Evolutionary conservation across 1,139 yeast species (phyloP).

Genomic region (Sugiyamaella japonica): DNA sequence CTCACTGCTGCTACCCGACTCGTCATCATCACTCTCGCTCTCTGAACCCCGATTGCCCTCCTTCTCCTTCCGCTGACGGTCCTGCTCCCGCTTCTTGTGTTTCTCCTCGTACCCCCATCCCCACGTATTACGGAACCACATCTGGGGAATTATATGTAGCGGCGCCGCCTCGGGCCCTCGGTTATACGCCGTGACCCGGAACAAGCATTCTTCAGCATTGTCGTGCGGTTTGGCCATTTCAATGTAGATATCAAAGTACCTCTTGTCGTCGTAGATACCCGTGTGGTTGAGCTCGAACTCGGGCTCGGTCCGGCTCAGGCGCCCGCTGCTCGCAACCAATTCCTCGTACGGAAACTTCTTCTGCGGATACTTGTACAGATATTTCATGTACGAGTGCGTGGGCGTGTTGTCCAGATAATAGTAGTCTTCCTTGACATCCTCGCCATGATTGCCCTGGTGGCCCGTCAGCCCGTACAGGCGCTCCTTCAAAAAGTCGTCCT

Average conservation of each 20-base stretch:
- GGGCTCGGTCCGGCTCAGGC: slow-evolving; percentile 60
- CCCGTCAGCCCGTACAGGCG: slow-evolving; percentile 88
- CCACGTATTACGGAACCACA: slow-evolving; percentile 91
- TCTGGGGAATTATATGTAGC: slow-evolving; percentile 81
- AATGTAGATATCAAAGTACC: slow-evolving; percentile 86
- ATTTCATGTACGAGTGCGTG: slow-evolving; percentile 90
- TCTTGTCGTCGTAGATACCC: slow-evolving; percentile 71
- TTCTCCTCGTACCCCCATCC: slow-evolving; percentile 60
- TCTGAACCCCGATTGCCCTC: background rate
- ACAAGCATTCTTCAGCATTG: slow-evolving; percentile 76
- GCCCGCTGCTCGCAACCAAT: slow-evolving; percentile 66
- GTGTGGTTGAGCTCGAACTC: slow-evolving; percentile 80
- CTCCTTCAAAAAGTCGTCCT: slow-evolving; percentile 84
- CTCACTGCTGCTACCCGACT: no score
- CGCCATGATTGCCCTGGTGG: slow-evolving; percentile 94
- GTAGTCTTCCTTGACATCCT: slow-evolving; percentile 87
- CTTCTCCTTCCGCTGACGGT: background rate
- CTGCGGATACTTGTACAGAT: slow-evolving; percentile 90
- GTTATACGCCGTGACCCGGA: slow-evolving; percentile 88
- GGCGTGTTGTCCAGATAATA: slow-evolving; percentile 90
- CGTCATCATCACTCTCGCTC: background rate
- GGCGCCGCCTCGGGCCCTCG: slow-evolving; percentile 85
- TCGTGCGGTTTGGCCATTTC: slow-evolving; percentile 89
- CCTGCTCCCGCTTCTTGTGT: slow-evolving; percentile 13
- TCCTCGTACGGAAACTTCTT: slow-evolving; percentile 78